phyloP scores from a whole-genome alignment of 2,329 filamentous ascomycete species.

The Calonectria leucothoes region DNA sequence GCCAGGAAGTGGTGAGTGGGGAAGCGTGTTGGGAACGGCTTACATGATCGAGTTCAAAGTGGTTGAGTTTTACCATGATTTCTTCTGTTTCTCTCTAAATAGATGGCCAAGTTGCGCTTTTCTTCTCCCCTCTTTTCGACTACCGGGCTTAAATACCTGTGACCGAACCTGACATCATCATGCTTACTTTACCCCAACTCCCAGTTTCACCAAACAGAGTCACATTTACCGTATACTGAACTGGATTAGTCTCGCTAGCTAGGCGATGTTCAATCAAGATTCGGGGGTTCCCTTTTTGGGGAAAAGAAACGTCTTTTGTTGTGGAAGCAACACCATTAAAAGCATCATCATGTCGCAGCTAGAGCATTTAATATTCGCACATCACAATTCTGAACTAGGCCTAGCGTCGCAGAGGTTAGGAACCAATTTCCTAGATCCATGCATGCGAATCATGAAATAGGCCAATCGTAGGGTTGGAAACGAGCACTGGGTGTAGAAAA shows the following conservation, averaged over 20 bases:
- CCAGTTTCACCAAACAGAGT: not conserved
- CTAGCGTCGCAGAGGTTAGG: not conserved
- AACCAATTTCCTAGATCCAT: not conserved
- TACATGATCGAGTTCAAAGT: not conserved
- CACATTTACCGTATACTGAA: not conserved
- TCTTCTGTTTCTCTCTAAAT: not conserved
- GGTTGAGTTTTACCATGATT: not conserved
- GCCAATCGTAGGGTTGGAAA: not conserved
- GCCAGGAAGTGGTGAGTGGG: not conserved
- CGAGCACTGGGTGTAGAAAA: not conserved
- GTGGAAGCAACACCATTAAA: not conserved
- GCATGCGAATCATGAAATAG: not conserved
- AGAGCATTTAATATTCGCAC: not conserved
- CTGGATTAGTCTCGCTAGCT: not conserved
- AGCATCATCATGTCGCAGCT: not conserved
- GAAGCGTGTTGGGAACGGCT: not conserved
- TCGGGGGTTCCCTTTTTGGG: not conserved
- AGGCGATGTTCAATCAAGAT: not conserved
- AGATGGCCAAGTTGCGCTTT: not conserved
- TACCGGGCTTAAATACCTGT: not conserved
- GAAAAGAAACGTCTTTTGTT: not conserved
- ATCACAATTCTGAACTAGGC: not conserved
- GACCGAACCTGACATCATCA: not conserved
- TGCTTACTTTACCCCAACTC: not conserved
- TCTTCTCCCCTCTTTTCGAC: not conserved